A percentile compares a stretch with the other conserved stretches of the same genome.
phyloP scores from a whole-genome alignment of 768 basidiomycete species.

The Termitomyces eurrhizus region DNA sequence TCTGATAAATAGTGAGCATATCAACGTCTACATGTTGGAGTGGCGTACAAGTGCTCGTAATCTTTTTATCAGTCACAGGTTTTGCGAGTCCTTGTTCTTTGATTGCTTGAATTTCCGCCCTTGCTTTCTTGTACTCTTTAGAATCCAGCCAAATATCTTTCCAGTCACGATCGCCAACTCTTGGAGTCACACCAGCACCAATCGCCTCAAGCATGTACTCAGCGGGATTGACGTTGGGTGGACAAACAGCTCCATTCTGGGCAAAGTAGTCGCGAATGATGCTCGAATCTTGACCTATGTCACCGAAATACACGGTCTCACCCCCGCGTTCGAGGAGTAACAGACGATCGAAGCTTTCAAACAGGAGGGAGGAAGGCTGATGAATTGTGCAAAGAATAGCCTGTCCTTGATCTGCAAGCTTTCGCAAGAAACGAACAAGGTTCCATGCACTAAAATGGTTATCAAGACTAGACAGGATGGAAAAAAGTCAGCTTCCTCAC shows the following conservation, averaged over 20 bases:
- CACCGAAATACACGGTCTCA: conserved; percentile 91
- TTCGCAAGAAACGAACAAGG: conserved; percentile 74
- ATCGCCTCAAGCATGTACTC: conserved; percentile 85
- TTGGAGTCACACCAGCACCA: conserved; percentile 73
- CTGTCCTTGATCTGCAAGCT: conserved; percentile 82
- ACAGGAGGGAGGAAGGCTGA: conserved; percentile 81
- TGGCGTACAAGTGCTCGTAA: conserved; percentile 45
- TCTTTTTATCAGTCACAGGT: conserved; percentile 34
- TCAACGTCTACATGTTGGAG: background rate
- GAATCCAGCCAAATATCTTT: conserved; percentile 80
- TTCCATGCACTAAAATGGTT: conserved; percentile 63
- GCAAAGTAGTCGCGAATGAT: conserved; percentile 75
- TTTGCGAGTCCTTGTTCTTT: conserved; percentile 43
- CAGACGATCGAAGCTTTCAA: conserved; percentile 80
- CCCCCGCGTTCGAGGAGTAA: conserved; percentile 73
- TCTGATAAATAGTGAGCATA: conserved; percentile 33
- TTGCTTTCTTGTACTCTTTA: conserved; percentile 44
- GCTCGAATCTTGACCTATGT: conserved; percentile 71
- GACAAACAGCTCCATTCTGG: conserved; percentile 69
- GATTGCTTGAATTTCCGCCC: conserved; percentile 41
- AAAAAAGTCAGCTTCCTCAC: conserved; percentile 18
- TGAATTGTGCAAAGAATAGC: conserved; percentile 91
- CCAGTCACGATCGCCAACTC: conserved; percentile 81
- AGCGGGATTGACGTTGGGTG: conserved; percentile 72
- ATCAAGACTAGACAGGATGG: conserved; percentile 34